Conservation (phyloP, 2,329 filamentous ascomycete species). For the Blastomyces parvus region DNA sequence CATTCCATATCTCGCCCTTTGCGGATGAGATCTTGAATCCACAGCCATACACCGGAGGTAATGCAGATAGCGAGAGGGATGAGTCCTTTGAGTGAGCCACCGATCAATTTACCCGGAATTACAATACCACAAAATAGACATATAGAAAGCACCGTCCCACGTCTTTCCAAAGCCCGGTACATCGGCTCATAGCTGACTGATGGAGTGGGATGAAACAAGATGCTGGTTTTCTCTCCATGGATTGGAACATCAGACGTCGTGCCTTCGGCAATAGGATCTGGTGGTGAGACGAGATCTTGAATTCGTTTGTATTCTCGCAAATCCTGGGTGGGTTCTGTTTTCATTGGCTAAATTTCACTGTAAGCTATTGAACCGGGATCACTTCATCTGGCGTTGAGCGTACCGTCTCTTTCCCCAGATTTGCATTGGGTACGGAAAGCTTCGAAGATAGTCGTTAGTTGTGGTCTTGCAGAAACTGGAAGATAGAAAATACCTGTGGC, state of each 20-base stretch:
- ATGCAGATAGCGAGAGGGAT: conserved; percentile 64
- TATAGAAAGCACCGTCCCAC: conserved; percentile 59
- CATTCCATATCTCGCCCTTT: conserved; percentile 79
- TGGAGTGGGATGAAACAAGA: conserved; percentile 90
- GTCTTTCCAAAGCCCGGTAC: conserved; percentile 65
- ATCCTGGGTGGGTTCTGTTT: conserved; percentile 61
- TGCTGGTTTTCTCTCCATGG: conserved; percentile 90
- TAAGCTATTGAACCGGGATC: conserved; percentile 9
- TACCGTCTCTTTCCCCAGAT: conserved; percentile 63
- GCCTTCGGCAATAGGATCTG: conserved; percentile 71
- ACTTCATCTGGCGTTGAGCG: conserved; percentile 17
- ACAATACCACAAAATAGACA: conserved; percentile 65
- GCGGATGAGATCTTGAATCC: conserved; percentile 77
- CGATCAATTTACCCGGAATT: conserved; percentile 68
- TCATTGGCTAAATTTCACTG: conserved; percentile 44
- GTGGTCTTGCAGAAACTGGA: background rate
- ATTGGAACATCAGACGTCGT: conserved; percentile 91
- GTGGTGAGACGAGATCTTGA: conserved; percentile 84
- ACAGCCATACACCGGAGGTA: conserved; percentile 70
- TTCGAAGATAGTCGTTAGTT: conserved; percentile 30
- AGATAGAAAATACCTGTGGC: conserved; percentile 48
- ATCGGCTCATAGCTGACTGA: conserved; percentile 83
- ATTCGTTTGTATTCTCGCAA: conserved; percentile 71
- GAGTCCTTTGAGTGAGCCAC: conserved; percentile 65
- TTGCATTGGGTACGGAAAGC: conserved; percentile 73